phyloP scores from a whole-genome alignment of 176 grass and related monocot species.

The Cocos nucifera region DNA sequence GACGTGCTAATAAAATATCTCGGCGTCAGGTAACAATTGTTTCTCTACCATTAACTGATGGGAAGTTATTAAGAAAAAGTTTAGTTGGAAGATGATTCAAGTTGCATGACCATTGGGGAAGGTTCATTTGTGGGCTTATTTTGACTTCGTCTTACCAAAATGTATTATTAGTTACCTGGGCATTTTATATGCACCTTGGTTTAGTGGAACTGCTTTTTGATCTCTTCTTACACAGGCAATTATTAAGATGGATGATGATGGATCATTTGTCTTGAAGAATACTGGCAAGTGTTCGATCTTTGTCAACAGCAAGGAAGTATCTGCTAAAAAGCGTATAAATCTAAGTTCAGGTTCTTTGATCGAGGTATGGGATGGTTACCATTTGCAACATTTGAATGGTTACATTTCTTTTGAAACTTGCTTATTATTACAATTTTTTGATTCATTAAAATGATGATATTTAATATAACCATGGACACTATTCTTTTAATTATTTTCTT shows the following conservation, averaged over 20 bases:
- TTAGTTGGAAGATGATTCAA: too few species aligned
- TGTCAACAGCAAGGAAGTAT: slow-evolving; percentile 94
- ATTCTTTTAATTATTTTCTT: too few species aligned
- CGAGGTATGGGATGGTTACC: slow-evolving; percentile 41
- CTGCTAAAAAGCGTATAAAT: slow-evolving; percentile 56
- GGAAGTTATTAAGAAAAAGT: too few species aligned
- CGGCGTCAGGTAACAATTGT: slow-evolving; percentile 53
- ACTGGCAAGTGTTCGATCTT: slow-evolving; percentile 82
- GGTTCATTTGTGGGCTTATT: too few species aligned
- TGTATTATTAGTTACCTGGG: too few species aligned
- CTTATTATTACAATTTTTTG: neutral
- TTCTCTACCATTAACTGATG: too few species aligned
- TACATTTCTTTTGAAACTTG: slow-evolving; percentile 4
- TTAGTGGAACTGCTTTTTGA: neutral
- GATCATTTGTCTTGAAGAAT: slow-evolving; percentile 83
- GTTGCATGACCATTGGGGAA: too few species aligned
- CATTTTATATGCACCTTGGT: too few species aligned
- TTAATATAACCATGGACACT: too few species aligned
- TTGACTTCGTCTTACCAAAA: too few species aligned
- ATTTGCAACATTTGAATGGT: slow-evolving; percentile 1
- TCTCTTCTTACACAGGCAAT: slow-evolving; percentile 40
- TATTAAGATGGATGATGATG: slow-evolving; percentile 91
- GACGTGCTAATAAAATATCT: slow-evolving; percentile 90
- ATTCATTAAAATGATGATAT: too few species aligned
- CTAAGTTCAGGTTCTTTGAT: slow-evolving; percentile 72